Conservation (phyloP, 768 basidiomycete species). For the Pleurotus salmoneostramineus region DNA sequence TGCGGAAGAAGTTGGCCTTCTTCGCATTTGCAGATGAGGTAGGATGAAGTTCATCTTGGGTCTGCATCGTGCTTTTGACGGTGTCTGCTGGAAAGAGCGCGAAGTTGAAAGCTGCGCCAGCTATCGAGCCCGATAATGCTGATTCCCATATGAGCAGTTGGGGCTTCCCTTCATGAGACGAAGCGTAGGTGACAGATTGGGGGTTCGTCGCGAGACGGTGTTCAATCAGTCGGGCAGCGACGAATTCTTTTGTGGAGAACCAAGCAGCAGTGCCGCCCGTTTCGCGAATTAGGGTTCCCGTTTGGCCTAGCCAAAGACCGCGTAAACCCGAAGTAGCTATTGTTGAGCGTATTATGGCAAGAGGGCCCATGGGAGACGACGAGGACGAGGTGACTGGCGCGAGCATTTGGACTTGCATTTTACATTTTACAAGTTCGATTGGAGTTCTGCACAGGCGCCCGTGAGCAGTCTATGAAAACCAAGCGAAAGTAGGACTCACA, state of each 20-base stretch:
- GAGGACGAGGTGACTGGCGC: conserved; percentile 13
- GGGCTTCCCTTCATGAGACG: conserved; percentile 7
- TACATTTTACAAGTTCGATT: conserved; percentile 86
- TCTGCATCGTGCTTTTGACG: conserved; percentile 89
- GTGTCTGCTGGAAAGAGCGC: conserved; percentile 88
- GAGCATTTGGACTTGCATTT: conserved; percentile 92
- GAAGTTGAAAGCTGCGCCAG: conserved; percentile 77
- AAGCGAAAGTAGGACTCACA: conserved; percentile 47
- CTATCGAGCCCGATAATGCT: conserved; percentile 72
- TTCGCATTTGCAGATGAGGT: not conserved
- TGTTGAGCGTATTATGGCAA: conserved; percentile 58
- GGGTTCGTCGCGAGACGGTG: conserved; percentile 26
- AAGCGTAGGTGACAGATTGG: conserved; percentile 11
- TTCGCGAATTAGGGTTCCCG: conserved; percentile 83
- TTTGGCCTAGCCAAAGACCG: conserved; percentile 85
- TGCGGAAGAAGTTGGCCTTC: conserved; percentile 49
- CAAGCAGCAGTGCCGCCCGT: conserved; percentile 84
- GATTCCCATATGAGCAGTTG: conserved; percentile 67
- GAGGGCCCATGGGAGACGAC: conserved; percentile 43
- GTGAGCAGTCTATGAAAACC: not conserved
- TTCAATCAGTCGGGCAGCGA: conserved; percentile 58
- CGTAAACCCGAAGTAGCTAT: conserved; percentile 50
- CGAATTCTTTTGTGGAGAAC: conserved; percentile 83
- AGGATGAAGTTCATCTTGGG: conserved; percentile 75
- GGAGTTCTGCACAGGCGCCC: conserved; percentile 53